Evolutionary conservation across 1,284 basidiomycete genomes (phyloP).

Genomic region (Sporisorium sorghi): DNA sequence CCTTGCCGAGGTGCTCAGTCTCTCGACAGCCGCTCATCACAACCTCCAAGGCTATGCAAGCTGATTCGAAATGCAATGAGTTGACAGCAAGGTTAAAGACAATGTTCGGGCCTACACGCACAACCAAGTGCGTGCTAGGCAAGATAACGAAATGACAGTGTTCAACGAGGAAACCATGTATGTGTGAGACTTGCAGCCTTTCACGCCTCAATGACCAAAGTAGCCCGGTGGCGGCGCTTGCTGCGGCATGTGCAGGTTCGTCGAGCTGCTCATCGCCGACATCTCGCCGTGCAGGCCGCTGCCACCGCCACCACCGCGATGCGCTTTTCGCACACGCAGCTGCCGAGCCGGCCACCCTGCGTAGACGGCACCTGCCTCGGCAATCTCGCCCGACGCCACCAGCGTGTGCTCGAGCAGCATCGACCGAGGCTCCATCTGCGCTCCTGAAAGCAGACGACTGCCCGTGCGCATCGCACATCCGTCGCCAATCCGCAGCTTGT

Average conservation of each 20-base stretch:
- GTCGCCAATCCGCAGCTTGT: slow-evolving; percentile 68
- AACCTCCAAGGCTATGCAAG: no score
- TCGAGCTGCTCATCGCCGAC: slow-evolving; percentile 48
- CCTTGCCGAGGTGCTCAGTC: neutral
- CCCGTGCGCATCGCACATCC: slow-evolving; percentile 67
- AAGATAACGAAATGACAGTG: neutral
- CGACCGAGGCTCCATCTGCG: slow-evolving; percentile 66
- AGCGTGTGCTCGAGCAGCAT: slow-evolving; percentile 69
- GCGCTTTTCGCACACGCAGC: slow-evolving; percentile 53
- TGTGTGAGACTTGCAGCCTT: neutral
- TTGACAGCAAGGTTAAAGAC: neutral
- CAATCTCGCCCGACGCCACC: slow-evolving; percentile 68
- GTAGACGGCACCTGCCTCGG: slow-evolving; percentile 67
- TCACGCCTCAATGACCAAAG: slow-evolving; percentile 30
- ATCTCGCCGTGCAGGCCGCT: slow-evolving; percentile 32
- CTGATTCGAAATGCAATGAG: neutral
- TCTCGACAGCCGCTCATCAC: neutral
- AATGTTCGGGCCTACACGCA: neutral
- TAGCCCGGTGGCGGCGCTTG: slow-evolving; percentile 48
- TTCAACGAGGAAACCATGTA: neutral
- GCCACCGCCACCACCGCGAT: slow-evolving; percentile 26
- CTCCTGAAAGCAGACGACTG: slow-evolving; percentile 66
- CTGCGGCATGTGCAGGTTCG: slow-evolving; percentile 46
- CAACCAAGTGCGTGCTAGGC: neutral
- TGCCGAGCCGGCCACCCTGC: slow-evolving; percentile 68